These are phyloP conservation scores for Glycine soja DNA, from an alignment of 306 rosid species.

Conservation along the genomic window DNA sequence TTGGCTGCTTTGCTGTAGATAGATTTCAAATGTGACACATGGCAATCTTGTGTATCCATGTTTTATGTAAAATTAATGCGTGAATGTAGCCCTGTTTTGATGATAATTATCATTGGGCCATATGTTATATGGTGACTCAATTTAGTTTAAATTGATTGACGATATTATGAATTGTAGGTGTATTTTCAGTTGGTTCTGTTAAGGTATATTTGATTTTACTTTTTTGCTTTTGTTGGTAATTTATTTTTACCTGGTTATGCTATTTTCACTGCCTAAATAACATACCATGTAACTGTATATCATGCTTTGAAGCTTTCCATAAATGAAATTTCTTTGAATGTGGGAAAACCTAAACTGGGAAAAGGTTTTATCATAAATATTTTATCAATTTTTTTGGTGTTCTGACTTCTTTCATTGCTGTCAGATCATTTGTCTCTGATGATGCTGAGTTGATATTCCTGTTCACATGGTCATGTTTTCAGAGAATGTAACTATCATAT, in stretches of 20 bases:
- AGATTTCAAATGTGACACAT: constrained; percentile 64
- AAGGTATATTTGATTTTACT: constrained; percentile 50
- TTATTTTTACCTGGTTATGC: constrained; percentile 29
- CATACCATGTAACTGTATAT: neutral
- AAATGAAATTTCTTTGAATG: constrained; percentile 25
- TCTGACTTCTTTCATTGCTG: constrained; percentile 25
- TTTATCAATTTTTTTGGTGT: constrained; percentile 36
- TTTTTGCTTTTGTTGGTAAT: constrained; percentile 29
- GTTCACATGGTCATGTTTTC: constrained; percentile 24
- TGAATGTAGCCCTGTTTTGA: constrained; percentile 54
- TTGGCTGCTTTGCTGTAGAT: constrained; percentile 78
- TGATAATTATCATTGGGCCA: constrained; percentile 54
- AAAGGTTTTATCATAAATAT: constrained; percentile 30
- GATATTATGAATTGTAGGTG: constrained; percentile 57
- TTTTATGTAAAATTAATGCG: constrained; percentile 66
- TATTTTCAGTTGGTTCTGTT: constrained; percentile 42
- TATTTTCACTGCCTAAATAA: constrained; percentile 10
- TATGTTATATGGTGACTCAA: constrained; percentile 48
- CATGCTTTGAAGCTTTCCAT: constrained; percentile 42
- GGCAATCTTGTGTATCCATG: constrained; percentile 71
- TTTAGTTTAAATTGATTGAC: constrained; percentile 54
- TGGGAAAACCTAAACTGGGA: constrained; percentile 23
- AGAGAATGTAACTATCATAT: neutral
- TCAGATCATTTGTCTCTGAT: constrained; percentile 18
- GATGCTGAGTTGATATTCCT: constrained; percentile 43